Percentiles rank a stretch among this genome's conserved stretches.
phyloP scores from a whole-genome alignment of 306 rosid genomes.

The Glycine soja region DNA sequence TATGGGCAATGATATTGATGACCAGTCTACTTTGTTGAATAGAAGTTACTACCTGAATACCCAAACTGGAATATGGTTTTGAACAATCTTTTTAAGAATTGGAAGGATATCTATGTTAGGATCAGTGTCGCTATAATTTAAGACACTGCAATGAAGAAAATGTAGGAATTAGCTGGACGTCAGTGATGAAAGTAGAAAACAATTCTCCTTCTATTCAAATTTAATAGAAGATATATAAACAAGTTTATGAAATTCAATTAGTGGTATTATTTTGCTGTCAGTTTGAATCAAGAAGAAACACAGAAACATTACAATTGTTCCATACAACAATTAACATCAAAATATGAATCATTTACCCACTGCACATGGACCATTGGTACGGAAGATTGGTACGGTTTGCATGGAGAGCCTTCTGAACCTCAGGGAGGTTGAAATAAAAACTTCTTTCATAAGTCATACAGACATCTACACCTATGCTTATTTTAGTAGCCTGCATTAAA shows the following conservation, averaged over 20 bases:
- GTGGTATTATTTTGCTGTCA: neutral
- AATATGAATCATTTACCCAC: conserved; percentile 55
- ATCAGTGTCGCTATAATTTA: conserved; percentile 72
- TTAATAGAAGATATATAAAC: neutral
- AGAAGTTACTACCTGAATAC: conserved; percentile 74
- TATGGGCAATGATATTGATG: neutral
- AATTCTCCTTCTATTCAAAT: neutral
- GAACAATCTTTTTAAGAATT: conserved; percentile 70
- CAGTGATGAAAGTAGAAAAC: neutral
- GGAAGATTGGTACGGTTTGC: conserved; percentile 91
- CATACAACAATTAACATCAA: neutral
- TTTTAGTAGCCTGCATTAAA: conserved; percentile 77
- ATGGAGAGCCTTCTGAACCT: conserved; percentile 93
- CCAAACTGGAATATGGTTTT: conserved; percentile 80
- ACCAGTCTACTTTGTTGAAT: neutral
- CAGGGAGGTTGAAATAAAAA: conserved; percentile 77
- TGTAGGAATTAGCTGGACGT: conserved; percentile 9
- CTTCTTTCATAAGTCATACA: conserved; percentile 71
- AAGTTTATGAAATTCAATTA: neutral
- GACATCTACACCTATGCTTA: conserved; percentile 80
- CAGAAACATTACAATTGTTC: neutral
- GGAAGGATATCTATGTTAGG: conserved; percentile 77
- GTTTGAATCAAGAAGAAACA: neutral
- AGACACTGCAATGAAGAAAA: conserved; percentile 52
- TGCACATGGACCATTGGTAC: conserved; percentile 81